Base-by-base conservation (phyloP, 192 early-diverging fungal genomes). In the Coemansia javaensis region DNA sequence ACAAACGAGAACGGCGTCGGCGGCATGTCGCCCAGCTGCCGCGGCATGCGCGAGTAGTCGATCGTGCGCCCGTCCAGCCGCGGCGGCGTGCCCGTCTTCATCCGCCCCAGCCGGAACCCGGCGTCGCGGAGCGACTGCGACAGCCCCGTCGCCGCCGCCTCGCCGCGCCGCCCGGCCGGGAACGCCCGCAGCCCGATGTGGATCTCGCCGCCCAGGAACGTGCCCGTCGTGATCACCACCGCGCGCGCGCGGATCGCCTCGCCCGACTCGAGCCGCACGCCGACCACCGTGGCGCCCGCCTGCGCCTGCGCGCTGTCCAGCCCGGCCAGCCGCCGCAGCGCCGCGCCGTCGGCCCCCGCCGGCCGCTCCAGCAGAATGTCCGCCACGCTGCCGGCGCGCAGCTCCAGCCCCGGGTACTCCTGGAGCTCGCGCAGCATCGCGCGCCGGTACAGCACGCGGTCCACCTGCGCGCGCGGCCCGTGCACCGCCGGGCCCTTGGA, bases 61-160 rank as follows among this genome's bases (percentile, higher is more conserved):
- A 90, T 88, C 18, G 83, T 87, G 40, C 73, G 69, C 31, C 86
- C 85, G 42, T 86, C 83, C 32, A 90, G 66, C 41, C 88, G 59
- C 11, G 88, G 82, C 22, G 88, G 88, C 9, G 88, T 90, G 16
- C 88, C 88, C n/a, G 88, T 90, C 60, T 90, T 90, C 55, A 90
- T 78, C n/a, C 88, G 55, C 1, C 83, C 82, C 23, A 90, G 77
- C 30, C 77, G 76, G 44, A 90, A 90, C 5, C 86, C 88, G 18
- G 88, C 88, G 13, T 77, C 60, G 17, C 75, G 76, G 12, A 90
- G 59, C 20, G 88, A 87, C 33, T 85, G 77, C 1, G 88, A 86
- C n/a, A 90, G 60, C 3, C 84, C 86, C 28, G 82, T 75, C 10
- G 86, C 85, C 9, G 88, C 82, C 1, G 81, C 79, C 49, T 90